Percentiles rank a stretch among this genome's conserved stretches.
Evolutionary conservation across 768 basidiomycete species (phyloP).

Genomic region (Phylloporus sp.): DNA sequence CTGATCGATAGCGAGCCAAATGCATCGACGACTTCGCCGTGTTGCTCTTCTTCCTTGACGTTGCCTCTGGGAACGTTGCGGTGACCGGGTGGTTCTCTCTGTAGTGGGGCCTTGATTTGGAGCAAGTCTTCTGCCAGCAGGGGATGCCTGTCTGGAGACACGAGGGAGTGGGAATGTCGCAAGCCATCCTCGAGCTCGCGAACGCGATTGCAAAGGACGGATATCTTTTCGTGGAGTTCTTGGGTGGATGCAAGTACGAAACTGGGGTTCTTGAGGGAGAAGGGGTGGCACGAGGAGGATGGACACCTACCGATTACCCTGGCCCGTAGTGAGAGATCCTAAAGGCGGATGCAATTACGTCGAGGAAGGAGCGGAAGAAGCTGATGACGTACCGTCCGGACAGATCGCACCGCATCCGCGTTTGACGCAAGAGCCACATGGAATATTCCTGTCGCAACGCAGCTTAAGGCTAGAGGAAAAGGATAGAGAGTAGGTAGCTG

Average conservation of each 20-base stretch:
- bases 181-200: slow-evolving; percentile 73
- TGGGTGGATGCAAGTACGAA: slow-evolving; percentile 78
- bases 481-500: background rate
- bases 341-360: slow-evolving; percentile 19
- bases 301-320: slow-evolving; percentile 63
- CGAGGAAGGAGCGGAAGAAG: slow-evolving; percentile 11
- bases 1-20: slow-evolving; percentile 77
- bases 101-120: slow-evolving; percentile 69
- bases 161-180: slow-evolving; percentile 50
- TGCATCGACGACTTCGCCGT: slow-evolving; percentile 69
- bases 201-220: slow-evolving; percentile 65
- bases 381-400: slow-evolving; percentile 57
- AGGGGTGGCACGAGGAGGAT: background rate
- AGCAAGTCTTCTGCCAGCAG: slow-evolving; percentile 69
- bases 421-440: slow-evolving; percentile 78
- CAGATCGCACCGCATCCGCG: slow-evolving; percentile 78
- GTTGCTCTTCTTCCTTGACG: slow-evolving; percentile 58
- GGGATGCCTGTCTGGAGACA: slow-evolving; percentile 58
- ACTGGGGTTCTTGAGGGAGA: slow-evolving; percentile 30
- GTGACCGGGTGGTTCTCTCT: slow-evolving; percentile 51
- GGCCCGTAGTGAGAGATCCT: slow-evolving; percentile 78
- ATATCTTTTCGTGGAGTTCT: slow-evolving; percentile 79
- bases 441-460: slow-evolving; percentile 66
- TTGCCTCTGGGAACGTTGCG: slow-evolving; percentile 35
- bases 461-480: slow-evolving; percentile 24